phyloP scores from a whole-genome alignment of 1,139 yeast species.

The Suhomyces kunorum region DNA sequence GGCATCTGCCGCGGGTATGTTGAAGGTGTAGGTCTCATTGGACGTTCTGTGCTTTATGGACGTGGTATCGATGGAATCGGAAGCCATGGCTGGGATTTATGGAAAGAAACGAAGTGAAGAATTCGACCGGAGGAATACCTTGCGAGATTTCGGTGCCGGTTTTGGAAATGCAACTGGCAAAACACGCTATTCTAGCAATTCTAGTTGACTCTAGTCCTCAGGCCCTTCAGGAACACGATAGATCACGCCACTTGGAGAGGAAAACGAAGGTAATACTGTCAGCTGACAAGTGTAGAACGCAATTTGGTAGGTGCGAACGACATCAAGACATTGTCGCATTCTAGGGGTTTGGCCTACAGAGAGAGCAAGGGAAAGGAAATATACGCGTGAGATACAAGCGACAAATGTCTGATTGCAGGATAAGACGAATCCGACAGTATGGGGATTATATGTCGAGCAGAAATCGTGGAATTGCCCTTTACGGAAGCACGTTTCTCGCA shows the following conservation, averaged over 20 bases:
- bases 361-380: too few species aligned
- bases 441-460: too few species aligned
- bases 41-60: slow-evolving; percentile 39
- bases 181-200: not conserved
- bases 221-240: not conserved
- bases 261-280: not conserved
- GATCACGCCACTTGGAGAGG: slow-evolving; percentile 4
- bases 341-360: too few species aligned
- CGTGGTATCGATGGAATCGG: slow-evolving; percentile 7
- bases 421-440: too few species aligned
- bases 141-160: too few species aligned
- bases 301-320: not conserved
- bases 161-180: not conserved
- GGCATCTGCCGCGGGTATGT: slow-evolving; percentile 48
- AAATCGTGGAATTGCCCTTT: too few species aligned
- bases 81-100: not conserved
- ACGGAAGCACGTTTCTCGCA: too few species aligned
- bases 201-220: not conserved
- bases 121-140: too few species aligned
- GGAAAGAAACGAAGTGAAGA: not conserved
- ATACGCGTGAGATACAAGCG: too few species aligned
- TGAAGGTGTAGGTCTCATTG: slow-evolving; percentile 37
- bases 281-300: slow-evolving; percentile 1
- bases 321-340: not conserved
- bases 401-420: too few species aligned